Conservation (phyloP, 257 asterid genomes). For the Solanum habrochaites region DNA sequence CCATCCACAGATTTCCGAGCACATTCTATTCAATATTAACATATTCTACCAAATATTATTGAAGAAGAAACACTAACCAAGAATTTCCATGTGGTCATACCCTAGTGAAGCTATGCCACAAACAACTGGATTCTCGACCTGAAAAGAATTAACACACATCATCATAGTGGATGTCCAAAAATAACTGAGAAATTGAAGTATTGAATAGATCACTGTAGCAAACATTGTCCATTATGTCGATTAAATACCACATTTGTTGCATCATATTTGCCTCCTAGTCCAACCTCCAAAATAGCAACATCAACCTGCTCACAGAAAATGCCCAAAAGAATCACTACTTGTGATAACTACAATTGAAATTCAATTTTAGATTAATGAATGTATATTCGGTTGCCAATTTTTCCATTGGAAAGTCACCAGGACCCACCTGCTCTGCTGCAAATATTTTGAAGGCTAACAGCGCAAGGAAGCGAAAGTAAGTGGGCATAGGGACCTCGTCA, state of each 20-base stretch:
- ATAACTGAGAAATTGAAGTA: neutral
- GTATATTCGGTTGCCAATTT: neutral
- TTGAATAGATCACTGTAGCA: neutral
- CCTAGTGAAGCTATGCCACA: slow-evolving; percentile 91
- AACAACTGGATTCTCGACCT: slow-evolving; percentile 76
- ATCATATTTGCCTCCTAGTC: slow-evolving; percentile 90
- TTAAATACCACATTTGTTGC: slow-evolving; percentile 93
- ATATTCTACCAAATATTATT: neutral
- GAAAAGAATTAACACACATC: slow-evolving; percentile 13
- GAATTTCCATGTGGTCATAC: slow-evolving; percentile 96
- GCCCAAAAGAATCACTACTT: neutral
- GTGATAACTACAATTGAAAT: slow-evolving; percentile 4
- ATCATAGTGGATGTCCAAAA: slow-evolving; percentile 14
- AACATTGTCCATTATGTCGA: neutral
- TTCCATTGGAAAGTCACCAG: neutral
- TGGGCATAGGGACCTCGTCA: slow-evolving; percentile 81
- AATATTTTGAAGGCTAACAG: slow-evolving; percentile 94
- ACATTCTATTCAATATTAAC: neutral
- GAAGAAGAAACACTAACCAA: slow-evolving; percentile 71
- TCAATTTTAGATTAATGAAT: neutral
- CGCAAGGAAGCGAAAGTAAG: slow-evolving; percentile 93
- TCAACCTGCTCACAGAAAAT: slow-evolving; percentile 54
- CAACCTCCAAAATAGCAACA: slow-evolving; percentile 94
- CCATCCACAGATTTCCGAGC: neutral
- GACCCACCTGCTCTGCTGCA: slow-evolving; percentile 76